Evolutionary conservation across 192 early-diverging fungal species (phyloP).

Genomic region (Coemansia sp.): DNA sequence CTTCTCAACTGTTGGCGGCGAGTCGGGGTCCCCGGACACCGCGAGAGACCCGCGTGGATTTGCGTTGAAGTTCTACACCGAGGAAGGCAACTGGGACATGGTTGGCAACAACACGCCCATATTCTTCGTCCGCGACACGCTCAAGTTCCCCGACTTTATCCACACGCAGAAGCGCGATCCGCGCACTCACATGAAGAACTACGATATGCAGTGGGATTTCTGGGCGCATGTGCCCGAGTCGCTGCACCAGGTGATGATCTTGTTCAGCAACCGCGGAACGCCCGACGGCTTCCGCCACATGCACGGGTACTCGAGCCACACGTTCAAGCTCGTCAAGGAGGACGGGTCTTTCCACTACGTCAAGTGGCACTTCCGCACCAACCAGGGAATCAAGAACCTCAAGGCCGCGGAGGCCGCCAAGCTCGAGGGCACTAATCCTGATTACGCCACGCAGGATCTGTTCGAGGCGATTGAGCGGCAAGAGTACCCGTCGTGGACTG

Average conservation of each 20-base stretch:
- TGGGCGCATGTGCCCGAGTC: slow-evolving; percentile 60
- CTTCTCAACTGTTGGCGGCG: slow-evolving; percentile 68
- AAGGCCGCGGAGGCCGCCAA: slow-evolving; percentile 57
- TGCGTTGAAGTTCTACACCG: slow-evolving; percentile 74
- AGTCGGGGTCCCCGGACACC: slow-evolving; percentile 66
- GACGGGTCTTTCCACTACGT: slow-evolving; percentile 67
- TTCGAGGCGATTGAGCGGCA: slow-evolving; percentile 65
- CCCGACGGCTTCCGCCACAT: slow-evolving; percentile 61
- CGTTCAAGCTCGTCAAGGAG: slow-evolving; percentile 59
- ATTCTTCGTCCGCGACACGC: slow-evolving; percentile 76
- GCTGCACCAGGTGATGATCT: slow-evolving; percentile 62
- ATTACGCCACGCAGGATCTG: slow-evolving; percentile 66
- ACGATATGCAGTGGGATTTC: slow-evolving; percentile 63
- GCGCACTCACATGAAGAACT: slow-evolving; percentile 55
- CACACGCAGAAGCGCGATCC: slow-evolving; percentile 75
- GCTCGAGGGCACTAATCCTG: slow-evolving; percentile 58
- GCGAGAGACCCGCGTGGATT: slow-evolving; percentile 74
- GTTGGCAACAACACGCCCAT: slow-evolving; percentile 82
- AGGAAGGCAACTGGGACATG: slow-evolving; percentile 80
- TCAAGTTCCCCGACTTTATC: slow-evolving; percentile 62
- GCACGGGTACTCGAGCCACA: slow-evolving; percentile 54
- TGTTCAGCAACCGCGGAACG: slow-evolving; percentile 75
- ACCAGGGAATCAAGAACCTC: slow-evolving; percentile 64
- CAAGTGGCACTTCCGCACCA: slow-evolving; percentile 83
- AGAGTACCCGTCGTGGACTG: slow-evolving; percentile 67